phyloP scores from a whole-genome alignment of 306 rosid species.

The Crotalaria pallida region DNA sequence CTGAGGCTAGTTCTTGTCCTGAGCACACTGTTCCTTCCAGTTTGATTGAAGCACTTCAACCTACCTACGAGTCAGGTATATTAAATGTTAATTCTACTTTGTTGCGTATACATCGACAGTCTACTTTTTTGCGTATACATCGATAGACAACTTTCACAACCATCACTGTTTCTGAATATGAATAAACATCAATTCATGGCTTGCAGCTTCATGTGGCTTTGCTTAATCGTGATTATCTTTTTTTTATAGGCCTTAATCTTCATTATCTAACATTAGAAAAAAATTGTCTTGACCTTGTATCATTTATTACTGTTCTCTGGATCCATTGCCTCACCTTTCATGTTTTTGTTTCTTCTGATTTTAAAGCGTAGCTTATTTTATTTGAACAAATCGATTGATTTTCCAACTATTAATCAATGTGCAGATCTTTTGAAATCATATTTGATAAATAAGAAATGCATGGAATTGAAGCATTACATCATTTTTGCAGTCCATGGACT shows the following conservation, averaged over 20 bases:
- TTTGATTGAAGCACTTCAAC: conserved; percentile 52
- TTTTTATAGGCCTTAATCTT: too few species aligned
- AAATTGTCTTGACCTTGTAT: neutral
- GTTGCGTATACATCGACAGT: neutral
- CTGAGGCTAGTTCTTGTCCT: conserved; percentile 57
- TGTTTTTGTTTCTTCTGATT: neutral
- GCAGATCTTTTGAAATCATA: conserved; percentile 3
- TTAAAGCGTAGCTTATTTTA: neutral
- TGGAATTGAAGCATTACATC: neutral
- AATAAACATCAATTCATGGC: neutral
- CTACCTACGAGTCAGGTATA: conserved; percentile 63
- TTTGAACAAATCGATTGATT: neutral
- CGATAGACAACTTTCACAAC: neutral
- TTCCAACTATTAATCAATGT: neutral
- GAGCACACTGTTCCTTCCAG: conserved; percentile 46
- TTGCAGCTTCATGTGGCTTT: neutral
- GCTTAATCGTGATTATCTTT: conserved; percentile 6
- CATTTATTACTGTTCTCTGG: neutral
- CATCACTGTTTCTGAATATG: neutral
- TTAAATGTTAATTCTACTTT: conserved; percentile 11
- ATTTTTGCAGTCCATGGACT: neutral
- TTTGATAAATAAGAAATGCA: neutral
- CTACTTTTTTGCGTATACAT: neutral
- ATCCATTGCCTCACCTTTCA: neutral
- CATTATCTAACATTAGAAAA: neutral